Evolutionary conservation across 2,329 filamentous ascomycete species (phyloP), one percentile per base, ranked within the genome.

Genomic region (Cladophialophora chaetospira): DNA sequence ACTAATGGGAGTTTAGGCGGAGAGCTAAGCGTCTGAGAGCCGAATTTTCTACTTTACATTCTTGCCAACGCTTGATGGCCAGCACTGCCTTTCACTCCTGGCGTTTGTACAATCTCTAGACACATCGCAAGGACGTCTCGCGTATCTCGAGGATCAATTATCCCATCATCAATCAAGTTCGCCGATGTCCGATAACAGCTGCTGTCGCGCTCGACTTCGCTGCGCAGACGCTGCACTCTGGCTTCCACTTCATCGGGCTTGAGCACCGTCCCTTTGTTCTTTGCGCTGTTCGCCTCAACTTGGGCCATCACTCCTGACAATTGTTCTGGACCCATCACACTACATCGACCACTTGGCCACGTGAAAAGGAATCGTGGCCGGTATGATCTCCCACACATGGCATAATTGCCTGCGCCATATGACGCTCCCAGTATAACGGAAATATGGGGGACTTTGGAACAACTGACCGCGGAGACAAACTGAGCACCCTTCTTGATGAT

Each of bases 391-490:
- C 75, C 75, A 53, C 75, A 77, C 75, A 77, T 77, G 23, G 75
- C 75, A 56, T 77, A 78, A 58, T 78, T 78, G 0, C 75, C 75
- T 2, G 75, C 75, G 0, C 75, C 76, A 48, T 78, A 78, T 0
- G 75, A 77, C 0, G 76, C 71, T 0, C 76, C 76, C 9, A 75
- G 50, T 33, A 78, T 76, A 48, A 79, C 69, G 19, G 69, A 73
- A 50, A 79, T 77, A 59, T 77, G 74, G 1, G 75, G 75, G 0
- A 78, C 75, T 2, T 68, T 71, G 3, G 74, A 77, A 51, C 70
- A 73, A 56, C 69, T 72, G 6, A 78, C 76, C 1, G 76, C 76
- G 0, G 73, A 74, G 10, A 78, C 75, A 4, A 78, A 67, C 57
- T 77, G 75, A 0, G 76, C 75, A 6, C 76, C 76, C 33, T 67